Evolutionary conservation across 768 basidiomycete species (phyloP).

Genomic region (Russula foetens): DNA sequence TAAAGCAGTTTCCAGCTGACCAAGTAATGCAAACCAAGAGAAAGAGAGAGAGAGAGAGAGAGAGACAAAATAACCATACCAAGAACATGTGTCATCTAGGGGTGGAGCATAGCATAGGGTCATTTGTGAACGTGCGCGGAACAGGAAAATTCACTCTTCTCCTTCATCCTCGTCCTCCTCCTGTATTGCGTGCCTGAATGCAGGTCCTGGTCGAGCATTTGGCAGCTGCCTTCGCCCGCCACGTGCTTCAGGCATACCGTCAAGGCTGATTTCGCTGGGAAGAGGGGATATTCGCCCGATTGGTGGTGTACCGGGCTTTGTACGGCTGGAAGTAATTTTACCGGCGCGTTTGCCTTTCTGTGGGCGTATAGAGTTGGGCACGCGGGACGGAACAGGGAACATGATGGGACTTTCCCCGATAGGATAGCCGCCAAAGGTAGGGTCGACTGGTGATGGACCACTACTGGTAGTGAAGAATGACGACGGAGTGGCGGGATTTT

Average conservation of each 20-base stretch:
- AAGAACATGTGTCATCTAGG: slow-evolving; percentile 3
- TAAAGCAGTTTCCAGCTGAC: background rate
- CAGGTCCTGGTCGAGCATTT: slow-evolving; percentile 46
- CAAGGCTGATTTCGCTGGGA: slow-evolving; percentile 42
- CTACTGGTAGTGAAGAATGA: slow-evolving; percentile 9
- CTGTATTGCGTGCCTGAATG: slow-evolving; percentile 65
- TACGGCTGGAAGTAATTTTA: slow-evolving; percentile 25
- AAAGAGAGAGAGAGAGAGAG: too few relatives aligned
- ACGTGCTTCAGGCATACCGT: slow-evolving; percentile 40
- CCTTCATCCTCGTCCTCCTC: slow-evolving; percentile 86
- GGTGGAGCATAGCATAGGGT: slow-evolving; percentile 3
- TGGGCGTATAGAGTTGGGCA: slow-evolving; percentile 9
- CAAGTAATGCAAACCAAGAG: slow-evolving; percentile 5
- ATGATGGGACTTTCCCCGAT: slow-evolving; percentile 3
- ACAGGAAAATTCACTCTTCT: slow-evolving; percentile 28
- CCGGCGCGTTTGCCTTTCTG: slow-evolving; percentile 11
- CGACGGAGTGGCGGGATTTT: slow-evolving; percentile 27
- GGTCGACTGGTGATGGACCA: slow-evolving; percentile 7
- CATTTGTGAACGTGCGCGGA: background rate
- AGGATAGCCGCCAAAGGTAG: slow-evolving; percentile 11
- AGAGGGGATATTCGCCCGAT: slow-evolving; percentile 53
- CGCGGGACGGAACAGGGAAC: slow-evolving; percentile 28
- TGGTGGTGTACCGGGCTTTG: slow-evolving; percentile 51
- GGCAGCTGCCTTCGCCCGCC: slow-evolving; percentile 64
- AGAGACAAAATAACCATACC: background rate